Evolutionary conservation across 2,329 filamentous ascomycete genomes (phyloP), one percentile per base, ranked within the genome.

Genomic region (Niveomyces coronatus): DNA sequence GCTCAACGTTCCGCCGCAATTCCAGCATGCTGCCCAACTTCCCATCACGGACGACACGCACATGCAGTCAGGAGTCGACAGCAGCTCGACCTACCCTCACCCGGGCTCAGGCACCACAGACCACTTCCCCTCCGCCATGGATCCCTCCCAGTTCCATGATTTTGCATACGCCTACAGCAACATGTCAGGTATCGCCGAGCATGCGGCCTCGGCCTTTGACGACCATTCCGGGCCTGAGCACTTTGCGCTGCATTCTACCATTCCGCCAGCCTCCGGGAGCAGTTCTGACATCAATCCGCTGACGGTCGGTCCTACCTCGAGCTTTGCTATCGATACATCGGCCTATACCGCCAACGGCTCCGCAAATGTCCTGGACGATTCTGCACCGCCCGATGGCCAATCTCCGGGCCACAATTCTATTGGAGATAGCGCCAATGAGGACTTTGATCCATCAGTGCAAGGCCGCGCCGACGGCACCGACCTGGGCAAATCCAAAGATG

Each of bases 401-500:
- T 63, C 62, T 1, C 65, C 63, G 22, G 59, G 58, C 13, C 58
- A 58, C 27, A 67, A 68, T 44, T 62, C 66, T 3, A 52, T 75
- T 33, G 72, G 74, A 31, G 74, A 76, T 40, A 58, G 66, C 17
- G 59, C 68, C 39, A 63, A 65, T 4, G 75, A 80, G 50, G 76
- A 79, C 36, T 79, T 79, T 45, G 74, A 70, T 9, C 55, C 76
- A 24, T 60, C 64, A 14, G 60, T 59, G 24, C 59, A 60, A 31
- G 61, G 57, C 14, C 61, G 63, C 19, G 62, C 60, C 23, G 73
- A 77, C 48, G 67, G 68, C 11, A 68, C 65, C n/a, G 74, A 77
- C 37, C 50, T 71, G 16, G 68, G 66, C 15, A 71, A 71, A 49
- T 49, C 58, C 23, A 77, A 73, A 51, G 73, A 76, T 35, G 70